Percentiles rank a stretch among this genome's conserved stretches.
Evolutionary conservation across 208 protist genomes (phyloP).

Genomic region (Acanthamoeba castellanii): DNA sequence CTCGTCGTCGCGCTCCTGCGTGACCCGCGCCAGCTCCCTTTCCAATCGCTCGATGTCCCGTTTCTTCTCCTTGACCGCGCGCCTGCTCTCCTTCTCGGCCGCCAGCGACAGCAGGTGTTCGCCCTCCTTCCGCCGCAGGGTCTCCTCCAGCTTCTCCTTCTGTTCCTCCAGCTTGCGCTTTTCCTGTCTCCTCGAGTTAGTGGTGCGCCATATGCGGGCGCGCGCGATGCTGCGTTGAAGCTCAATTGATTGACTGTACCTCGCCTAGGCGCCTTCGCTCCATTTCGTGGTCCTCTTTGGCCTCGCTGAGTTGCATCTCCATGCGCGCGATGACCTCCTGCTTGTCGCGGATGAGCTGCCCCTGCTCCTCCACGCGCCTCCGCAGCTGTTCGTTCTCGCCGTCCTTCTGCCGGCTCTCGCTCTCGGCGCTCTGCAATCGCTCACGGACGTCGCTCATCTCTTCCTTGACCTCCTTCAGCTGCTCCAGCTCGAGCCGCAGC

Average conservation of each 20-base stretch:
- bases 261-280: background rate
- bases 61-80: slow-evolving; percentile 20
- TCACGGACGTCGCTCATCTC: background rate
- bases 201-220: background rate
- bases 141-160: slow-evolving; percentile 5
- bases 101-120: slow-evolving; percentile 4
- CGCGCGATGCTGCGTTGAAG: background rate
- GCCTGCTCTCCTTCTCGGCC: slow-evolving; percentile 43
- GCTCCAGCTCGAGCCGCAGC: slow-evolving; percentile 11
- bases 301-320: background rate
- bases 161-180: slow-evolving; percentile 22
- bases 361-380: slow-evolving; percentile 18
- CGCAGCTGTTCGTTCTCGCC: slow-evolving; percentile 18
- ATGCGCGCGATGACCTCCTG: slow-evolving; percentile 18
- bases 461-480: slow-evolving; percentile 19
- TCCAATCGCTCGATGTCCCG: slow-evolving; percentile 44
- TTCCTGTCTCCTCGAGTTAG: background rate
- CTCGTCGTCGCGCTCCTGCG: background rate
- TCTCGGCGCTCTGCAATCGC: background rate
- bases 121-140: slow-evolving; percentile 5
- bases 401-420: background rate
- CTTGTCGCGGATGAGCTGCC: slow-evolving; percentile 17
- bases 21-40: background rate
- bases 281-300: background rate
- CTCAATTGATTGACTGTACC: background rate